phyloP scores from a whole-genome alignment of 768 basidiomycete genomes.

The Russula virescens region DNA sequence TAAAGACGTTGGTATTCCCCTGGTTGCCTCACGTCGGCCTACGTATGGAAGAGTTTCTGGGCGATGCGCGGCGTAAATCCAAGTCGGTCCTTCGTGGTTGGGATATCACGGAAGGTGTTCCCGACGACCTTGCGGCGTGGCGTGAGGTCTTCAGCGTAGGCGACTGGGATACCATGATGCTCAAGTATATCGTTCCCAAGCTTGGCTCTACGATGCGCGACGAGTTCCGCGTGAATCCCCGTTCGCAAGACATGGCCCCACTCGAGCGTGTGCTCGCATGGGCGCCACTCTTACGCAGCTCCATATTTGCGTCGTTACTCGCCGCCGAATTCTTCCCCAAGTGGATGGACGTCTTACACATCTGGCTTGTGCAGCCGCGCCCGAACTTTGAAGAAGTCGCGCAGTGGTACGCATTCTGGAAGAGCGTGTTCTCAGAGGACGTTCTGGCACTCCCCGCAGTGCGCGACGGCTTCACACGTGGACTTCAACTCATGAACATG shows the following conservation, averaged over 20 bases:
- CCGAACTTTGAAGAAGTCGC: constrained; percentile 91
- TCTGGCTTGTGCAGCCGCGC: constrained; percentile 88
- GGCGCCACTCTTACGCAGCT: constrained; percentile 64
- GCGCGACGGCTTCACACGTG: constrained; percentile 76
- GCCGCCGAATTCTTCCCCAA: constrained; percentile 95
- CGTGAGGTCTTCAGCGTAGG: constrained; percentile 62
- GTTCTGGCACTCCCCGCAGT: constrained; percentile 64
- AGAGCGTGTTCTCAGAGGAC: constrained; percentile 62
- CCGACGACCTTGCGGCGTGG: constrained; percentile 76
- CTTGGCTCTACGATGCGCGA: constrained; percentile 76
- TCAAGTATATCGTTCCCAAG: constrained; percentile 91
- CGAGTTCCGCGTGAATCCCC: constrained; percentile 86
- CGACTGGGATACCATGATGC: constrained; percentile 89
- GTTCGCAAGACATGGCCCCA: constrained; percentile 81
- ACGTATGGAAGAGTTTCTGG: constrained; percentile 77
- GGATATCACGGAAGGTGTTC: constrained; percentile 65
- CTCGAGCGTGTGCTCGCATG: constrained; percentile 73
- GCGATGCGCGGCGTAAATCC: constrained; percentile 81
- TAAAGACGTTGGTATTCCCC: constrained; percentile 86
- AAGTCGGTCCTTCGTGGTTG: constrained; percentile 73
- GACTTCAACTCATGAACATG: constrained; percentile 89
- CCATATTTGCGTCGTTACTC: constrained; percentile 77
- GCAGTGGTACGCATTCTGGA: constrained; percentile 93
- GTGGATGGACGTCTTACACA: constrained; percentile 86
- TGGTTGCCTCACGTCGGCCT: constrained; percentile 90